These are phyloP conservation scores for Fagus sylvatica DNA, from an alignment of 306 rosid genomes.

Conservation along the genomic window DNA sequence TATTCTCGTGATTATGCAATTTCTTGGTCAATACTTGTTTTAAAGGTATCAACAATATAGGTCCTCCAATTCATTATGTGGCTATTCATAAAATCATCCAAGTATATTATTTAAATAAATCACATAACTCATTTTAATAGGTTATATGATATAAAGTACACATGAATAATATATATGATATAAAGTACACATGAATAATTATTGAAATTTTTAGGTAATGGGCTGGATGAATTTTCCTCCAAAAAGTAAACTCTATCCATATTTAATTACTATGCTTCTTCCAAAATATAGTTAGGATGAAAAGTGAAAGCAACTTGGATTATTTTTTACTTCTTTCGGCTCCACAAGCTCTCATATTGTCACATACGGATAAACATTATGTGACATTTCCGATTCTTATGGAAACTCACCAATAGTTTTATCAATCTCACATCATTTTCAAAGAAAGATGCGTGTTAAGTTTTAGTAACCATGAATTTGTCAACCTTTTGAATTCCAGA, in stretches of 20 bases:
- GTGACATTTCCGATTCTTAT: not conserved
- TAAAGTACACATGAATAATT: too few relatives aligned
- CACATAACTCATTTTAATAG: too few relatives aligned
- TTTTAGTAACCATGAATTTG: constrained; percentile 1
- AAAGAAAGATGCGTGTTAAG: constrained; percentile 14
- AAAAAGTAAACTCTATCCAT: not conserved
- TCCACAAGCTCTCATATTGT: constrained; percentile 3
- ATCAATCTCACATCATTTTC: constrained; percentile 7
- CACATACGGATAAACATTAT: not conserved
- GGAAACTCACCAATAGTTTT: not conserved
- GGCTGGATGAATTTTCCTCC: too few relatives aligned
- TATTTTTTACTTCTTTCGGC: constrained; percentile 2
- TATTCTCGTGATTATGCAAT: too few relatives aligned
- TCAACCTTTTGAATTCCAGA: not conserved
- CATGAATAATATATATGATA: too few relatives aligned
- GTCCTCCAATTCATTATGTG: too few relatives aligned
- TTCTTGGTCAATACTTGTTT: not conserved
- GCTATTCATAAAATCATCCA: too few relatives aligned
- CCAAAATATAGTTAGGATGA: too few relatives aligned
- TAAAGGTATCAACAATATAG: not conserved
- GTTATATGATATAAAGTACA: too few relatives aligned
- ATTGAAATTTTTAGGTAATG: too few relatives aligned
- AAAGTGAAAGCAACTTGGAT: constrained; percentile 18
- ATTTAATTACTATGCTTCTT: not conserved
- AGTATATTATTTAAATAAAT: too few relatives aligned